Conservation (phyloP, 768 basidiomycete genomes). For the Trametes maxima region DNA sequence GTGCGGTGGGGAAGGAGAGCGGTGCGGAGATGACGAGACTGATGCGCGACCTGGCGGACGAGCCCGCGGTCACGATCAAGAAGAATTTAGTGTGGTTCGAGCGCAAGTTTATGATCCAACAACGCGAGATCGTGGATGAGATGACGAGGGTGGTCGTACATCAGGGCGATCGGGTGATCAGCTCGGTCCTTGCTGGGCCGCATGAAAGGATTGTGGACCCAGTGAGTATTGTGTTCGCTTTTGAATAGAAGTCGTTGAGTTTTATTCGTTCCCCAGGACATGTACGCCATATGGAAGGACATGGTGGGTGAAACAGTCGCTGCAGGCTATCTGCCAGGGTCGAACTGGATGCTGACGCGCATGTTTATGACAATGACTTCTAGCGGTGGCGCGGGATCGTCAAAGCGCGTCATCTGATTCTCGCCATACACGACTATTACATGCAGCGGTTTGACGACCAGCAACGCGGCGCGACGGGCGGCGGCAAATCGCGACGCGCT, state of each 20-base stretch:
- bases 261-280: conserved; percentile 38
- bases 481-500: not conserved
- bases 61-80: conserved; percentile 34
- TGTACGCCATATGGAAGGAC: conserved; percentile 54
- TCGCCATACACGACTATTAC: conserved; percentile 42
- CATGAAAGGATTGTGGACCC: conserved; percentile 48
- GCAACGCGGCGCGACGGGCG: not conserved
- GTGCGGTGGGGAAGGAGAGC: not conserved
- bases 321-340: not conserved
- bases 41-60: conserved; percentile 10
- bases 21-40: not conserved
- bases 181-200: conserved; percentile 42
- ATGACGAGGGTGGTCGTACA: conserved; percentile 33
- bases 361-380: too few species aligned
- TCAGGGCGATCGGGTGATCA: conserved; percentile 44
- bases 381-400: conserved; percentile 57
- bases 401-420: conserved; percentile 52
- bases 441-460: conserved; percentile 24
- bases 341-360: not conserved
- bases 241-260: not conserved
- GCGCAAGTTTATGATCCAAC: conserved; percentile 49
- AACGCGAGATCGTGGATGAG: conserved; percentile 40
- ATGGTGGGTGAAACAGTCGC: conserved; percentile 40
- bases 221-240: conserved; percentile 24
- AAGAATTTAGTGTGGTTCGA: conserved; percentile 47